Conservation (phyloP, 148 eudicot genomes). For the Dysphania ambrosioides region DNA sequence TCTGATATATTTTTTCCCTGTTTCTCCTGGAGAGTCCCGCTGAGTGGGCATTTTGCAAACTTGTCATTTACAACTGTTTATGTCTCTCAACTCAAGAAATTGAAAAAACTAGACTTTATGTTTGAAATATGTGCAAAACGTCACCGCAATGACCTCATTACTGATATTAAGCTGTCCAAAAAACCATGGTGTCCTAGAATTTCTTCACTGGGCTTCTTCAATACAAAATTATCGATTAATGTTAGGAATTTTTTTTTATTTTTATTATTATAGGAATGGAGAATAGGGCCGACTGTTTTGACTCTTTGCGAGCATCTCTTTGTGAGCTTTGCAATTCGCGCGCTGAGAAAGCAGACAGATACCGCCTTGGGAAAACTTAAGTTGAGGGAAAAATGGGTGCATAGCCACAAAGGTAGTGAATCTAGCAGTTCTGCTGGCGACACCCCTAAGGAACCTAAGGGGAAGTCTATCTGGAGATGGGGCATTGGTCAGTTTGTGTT, state of each 20-base stretch:
- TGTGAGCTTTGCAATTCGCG: conserved; percentile 86
- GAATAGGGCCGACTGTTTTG: conserved; percentile 75
- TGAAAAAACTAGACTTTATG: neutral
- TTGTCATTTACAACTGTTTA: neutral
- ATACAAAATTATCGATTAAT: neutral
- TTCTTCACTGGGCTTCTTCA: neutral
- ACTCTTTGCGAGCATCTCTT: conserved; percentile 92
- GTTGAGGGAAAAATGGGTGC: conserved; percentile 34
- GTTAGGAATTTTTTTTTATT: too few species aligned
- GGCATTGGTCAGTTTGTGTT: conserved; percentile 76
- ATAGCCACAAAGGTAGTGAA: conserved; percentile 28
- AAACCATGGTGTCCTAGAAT: neutral
- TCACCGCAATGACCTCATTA: neutral
- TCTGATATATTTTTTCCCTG: neutral
- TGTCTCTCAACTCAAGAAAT: neutral
- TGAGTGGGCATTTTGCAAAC: too few species aligned
- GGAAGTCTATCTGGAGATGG: conserved; percentile 56
- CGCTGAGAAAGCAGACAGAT: conserved; percentile 65
- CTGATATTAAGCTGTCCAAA: neutral
- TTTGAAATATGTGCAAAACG: neutral
- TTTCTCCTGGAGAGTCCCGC: neutral
- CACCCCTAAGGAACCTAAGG: conserved; percentile 30
- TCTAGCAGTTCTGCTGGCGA: conserved; percentile 16
- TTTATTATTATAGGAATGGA: conserved; percentile 81
- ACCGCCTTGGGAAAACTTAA: conserved; percentile 38